phyloP scores from a whole-genome alignment of 2,329 filamentous ascomycete genomes.

The Pseudocercospora crystallina region DNA sequence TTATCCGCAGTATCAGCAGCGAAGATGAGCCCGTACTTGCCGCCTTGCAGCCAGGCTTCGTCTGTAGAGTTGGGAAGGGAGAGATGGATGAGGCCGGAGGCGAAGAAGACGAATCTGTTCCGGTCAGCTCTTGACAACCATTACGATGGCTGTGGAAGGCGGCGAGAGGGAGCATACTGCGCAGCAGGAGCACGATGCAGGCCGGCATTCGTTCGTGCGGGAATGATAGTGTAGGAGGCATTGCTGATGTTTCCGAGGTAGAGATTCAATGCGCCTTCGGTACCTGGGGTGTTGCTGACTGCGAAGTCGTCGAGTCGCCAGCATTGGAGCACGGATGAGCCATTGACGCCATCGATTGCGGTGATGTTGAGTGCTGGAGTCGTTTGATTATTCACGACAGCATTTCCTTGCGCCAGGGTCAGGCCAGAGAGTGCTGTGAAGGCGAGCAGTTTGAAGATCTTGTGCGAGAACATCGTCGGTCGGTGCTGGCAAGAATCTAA shows the following conservation, averaged over 20 bases:
- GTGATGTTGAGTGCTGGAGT: constrained; percentile 17
- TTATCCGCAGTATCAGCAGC: constrained; percentile 12
- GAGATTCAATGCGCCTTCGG: constrained; percentile 4
- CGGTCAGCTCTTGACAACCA: not conserved
- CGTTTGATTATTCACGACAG: not conserved
- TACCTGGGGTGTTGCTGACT: constrained; percentile 11
- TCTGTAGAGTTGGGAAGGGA: constrained; percentile 12
- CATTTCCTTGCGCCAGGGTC: not conserved
- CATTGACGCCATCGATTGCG: constrained; percentile 8
- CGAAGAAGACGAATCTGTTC: constrained; percentile 9
- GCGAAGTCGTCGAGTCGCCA: constrained; percentile 15
- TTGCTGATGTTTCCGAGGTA: constrained; percentile 9
- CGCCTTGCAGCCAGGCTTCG: constrained; percentile 12
- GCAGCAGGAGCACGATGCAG: constrained; percentile 14
- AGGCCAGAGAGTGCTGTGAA: not conserved
- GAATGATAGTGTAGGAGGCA: constrained; percentile 12
- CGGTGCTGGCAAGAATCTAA: too few relatives aligned
- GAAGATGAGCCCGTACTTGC: constrained; percentile 18
- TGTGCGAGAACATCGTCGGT: too few relatives aligned
- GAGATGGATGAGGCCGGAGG: constrained; percentile 12
- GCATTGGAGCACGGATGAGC: constrained; percentile 15
- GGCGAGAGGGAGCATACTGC: constrained; percentile 7
- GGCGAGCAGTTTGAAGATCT: too few relatives aligned
- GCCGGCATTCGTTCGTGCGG: constrained; percentile 11
- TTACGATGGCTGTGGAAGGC: not conserved